A percentile compares a stretch with the other conserved stretches of the same genome.
Conservation (phyloP, 140 eudicot species). For the Bidens hawaiensis region DNA sequence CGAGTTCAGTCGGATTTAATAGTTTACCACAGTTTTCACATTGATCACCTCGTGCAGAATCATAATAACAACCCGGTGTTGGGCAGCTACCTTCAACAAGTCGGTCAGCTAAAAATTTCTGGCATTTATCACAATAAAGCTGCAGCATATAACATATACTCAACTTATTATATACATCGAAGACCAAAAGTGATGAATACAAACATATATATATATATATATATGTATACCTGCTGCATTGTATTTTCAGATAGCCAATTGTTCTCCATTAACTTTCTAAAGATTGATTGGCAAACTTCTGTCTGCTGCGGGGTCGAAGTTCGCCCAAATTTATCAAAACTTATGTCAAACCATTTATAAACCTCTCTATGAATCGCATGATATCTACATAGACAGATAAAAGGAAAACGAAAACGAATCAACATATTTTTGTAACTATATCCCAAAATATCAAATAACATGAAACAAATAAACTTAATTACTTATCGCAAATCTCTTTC, state of each 20-base stretch:
- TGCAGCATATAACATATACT: conserved; percentile 28
- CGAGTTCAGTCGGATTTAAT: conserved; percentile 73
- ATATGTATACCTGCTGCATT: conserved; percentile 63
- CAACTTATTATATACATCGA: neutral
- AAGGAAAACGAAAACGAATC: neutral
- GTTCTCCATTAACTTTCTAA: conserved; percentile 58
- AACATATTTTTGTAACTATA: too few relatives aligned
- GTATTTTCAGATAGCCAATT: conserved; percentile 75
- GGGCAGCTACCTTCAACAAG: conserved; percentile 86
- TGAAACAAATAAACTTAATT: conserved; percentile 5
- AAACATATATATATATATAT: neutral
- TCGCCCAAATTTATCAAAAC: conserved; percentile 82
- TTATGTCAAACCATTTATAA: conserved; percentile 75
- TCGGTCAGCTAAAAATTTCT: conserved; percentile 72
- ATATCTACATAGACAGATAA: conserved; percentile 37
- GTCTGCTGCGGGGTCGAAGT: conserved; percentile 87
- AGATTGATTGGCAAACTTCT: conserved; percentile 77
- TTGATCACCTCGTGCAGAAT: conserved; percentile 92
- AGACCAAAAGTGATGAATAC: neutral
- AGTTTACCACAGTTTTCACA: conserved; percentile 86
- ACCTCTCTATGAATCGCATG: conserved; percentile 79
- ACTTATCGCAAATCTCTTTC: conserved; percentile 80
- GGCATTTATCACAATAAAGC: conserved; percentile 78
- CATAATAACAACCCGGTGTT: conserved; percentile 63
- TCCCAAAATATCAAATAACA: conserved; percentile 1